Evolutionary conservation across 257 asterid species (phyloP).

Genomic region (Orobanche coerulescens): DNA sequence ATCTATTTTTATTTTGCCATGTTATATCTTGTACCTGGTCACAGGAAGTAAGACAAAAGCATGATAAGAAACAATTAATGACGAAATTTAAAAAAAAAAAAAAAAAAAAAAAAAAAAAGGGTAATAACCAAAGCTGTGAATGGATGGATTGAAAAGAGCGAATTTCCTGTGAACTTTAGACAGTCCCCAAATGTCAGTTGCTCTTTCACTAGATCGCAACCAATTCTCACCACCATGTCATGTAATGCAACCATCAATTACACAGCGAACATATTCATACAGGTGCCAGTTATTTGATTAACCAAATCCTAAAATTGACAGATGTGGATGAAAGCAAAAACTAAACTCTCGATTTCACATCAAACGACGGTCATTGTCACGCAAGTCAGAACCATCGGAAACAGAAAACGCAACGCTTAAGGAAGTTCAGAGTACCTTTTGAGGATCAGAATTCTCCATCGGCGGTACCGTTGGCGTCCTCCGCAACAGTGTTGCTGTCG

Average conservation of each 20-base stretch:
- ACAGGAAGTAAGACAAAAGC: background rate
- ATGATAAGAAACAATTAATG: background rate
- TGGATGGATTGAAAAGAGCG: too few species aligned
- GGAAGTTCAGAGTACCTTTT: constrained; percentile 35
- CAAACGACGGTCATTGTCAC: background rate
- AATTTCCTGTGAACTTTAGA: background rate
- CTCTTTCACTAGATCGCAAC: background rate
- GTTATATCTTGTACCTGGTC: background rate
- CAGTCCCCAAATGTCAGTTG: background rate
- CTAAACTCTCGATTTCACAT: background rate
- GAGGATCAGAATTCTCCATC: constrained; percentile 60
- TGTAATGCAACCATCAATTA: background rate
- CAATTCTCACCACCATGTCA: background rate
- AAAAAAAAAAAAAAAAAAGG: too few species aligned
- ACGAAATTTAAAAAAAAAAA: background rate
- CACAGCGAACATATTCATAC: background rate
- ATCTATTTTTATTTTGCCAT: background rate
- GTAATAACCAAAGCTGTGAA: too few species aligned
- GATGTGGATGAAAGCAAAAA: background rate
- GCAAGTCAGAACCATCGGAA: background rate
- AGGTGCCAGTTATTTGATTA: background rate
- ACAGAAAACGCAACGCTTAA: background rate
- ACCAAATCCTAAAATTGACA: background rate
- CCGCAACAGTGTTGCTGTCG: constrained; percentile 43
- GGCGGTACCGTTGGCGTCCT: constrained; percentile 26